A percentile compares a stretch with the other conserved stretches of the same genome.
Conservation (phyloP, 2,329 filamentous ascomycete species). For the Xylariaceae sp. region DNA sequence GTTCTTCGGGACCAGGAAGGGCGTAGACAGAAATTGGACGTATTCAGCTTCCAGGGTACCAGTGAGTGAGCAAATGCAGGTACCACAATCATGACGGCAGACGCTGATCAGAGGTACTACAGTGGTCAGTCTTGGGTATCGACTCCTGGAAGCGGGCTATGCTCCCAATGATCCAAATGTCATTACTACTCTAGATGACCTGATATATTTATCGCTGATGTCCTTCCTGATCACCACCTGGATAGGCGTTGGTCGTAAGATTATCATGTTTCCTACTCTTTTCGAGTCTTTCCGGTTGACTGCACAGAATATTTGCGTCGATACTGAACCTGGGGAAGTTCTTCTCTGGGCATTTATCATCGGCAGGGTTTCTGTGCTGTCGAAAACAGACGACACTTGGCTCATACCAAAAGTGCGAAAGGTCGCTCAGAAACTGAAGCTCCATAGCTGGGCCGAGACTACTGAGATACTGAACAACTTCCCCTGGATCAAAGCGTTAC, state of each 20-base stretch:
- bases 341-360: slow-evolving; percentile 11
- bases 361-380: slow-evolving; percentile 7
- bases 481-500: slow-evolving; percentile 12
- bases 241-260: slow-evolving; percentile 7
- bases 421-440: slow-evolving; percentile 1
- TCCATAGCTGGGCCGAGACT: slow-evolving; percentile 7
- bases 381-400: slow-evolving; percentile 6
- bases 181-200: neutral
- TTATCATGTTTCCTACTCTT: slow-evolving; percentile 1
- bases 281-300: neutral
- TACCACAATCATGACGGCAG: too few relatives aligned
- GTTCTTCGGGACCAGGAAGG: slow-evolving; percentile 5
- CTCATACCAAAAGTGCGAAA: slow-evolving; percentile 6
- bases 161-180: neutral
- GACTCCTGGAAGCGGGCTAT: slow-evolving; percentile 4
- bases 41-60: slow-evolving; percentile 4
- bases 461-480: slow-evolving; percentile 6
- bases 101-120: too few relatives aligned
- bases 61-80: too few relatives aligned
- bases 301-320: neutral
- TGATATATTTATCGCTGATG: slow-evolving; percentile 5
- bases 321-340: neutral
- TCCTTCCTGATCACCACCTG: slow-evolving; percentile 13
- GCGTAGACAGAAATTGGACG: slow-evolving; percentile 4
- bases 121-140: slow-evolving; percentile 9